These are phyloP conservation scores for Leucocoprinus sp. DNA, from an alignment of 768 basidiomycete genomes.

Conservation along the genomic window DNA sequence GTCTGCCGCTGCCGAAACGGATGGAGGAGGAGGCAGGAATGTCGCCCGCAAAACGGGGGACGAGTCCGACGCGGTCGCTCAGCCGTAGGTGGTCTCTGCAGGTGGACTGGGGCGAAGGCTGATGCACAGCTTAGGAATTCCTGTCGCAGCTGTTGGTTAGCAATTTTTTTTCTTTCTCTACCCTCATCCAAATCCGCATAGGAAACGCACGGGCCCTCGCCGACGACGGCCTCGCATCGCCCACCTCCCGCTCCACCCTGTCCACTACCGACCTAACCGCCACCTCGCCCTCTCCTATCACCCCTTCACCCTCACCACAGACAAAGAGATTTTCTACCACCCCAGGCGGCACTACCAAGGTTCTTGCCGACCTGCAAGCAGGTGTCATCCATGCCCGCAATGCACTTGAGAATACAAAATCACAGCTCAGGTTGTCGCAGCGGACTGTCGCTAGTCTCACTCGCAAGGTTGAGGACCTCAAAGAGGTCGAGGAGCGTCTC, in stretches of 20 bases:
- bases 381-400: slow-evolving; percentile 73
- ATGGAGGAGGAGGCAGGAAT: slow-evolving; percentile 35
- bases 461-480: slow-evolving; percentile 80
- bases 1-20: slow-evolving; percentile 58
- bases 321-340: slow-evolving; percentile 48
- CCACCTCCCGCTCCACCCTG: too few species aligned
- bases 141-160: slow-evolving; percentile 71
- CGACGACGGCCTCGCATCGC: slow-evolving; percentile 48
- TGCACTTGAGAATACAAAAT: slow-evolving; percentile 81
- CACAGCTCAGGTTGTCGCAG: slow-evolving; percentile 74
- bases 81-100: slow-evolving; percentile 75
- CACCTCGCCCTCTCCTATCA: slow-evolving; percentile 28
- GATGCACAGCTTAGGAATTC: too few species aligned
- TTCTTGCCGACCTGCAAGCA: slow-evolving; percentile 79
- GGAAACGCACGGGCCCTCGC: slow-evolving; percentile 81
- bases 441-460: slow-evolving; percentile 79
- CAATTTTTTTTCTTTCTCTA: neutral
- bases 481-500: slow-evolving; percentile 77
- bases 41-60: slow-evolving; percentile 42
- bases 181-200: slow-evolving; percentile 22
- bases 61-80: slow-evolving; percentile 70
- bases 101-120: too few species aligned
- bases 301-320: slow-evolving; percentile 33
- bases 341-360: slow-evolving; percentile 79
- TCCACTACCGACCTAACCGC: slow-evolving; percentile 5